Evolutionary conservation across 257 asterid genomes (phyloP), one percentile per base, ranked within the genome.

Genomic region (Solanum paucissectum): DNA sequence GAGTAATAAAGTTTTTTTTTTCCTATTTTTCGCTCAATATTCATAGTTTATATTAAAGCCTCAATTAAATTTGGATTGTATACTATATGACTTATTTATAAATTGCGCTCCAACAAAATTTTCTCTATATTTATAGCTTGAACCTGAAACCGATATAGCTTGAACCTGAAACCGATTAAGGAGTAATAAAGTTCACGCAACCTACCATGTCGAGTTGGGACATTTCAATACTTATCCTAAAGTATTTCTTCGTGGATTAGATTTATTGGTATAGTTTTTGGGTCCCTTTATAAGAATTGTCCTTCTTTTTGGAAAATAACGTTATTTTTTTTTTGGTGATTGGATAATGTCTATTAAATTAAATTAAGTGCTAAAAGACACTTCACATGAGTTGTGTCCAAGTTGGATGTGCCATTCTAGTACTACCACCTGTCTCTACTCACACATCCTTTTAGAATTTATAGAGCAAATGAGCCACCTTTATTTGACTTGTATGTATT

Each of bases 231-330:
- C 85, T 29, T 82, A 82, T 82, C 85, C 42, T 12, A 29, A 82
- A 46, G 69, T 29, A 82, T 82, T 58, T 81, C 85, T 12, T 82
- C 33, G 69, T 49, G 69, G 85, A 82, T 46, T 82, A 82, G 85
- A 82, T 82, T 82, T 46, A 38, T 82, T 49, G 9, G 25, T 81
- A 46, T 9, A 44, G 34, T 79, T 42, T 81, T 81, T 81, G 85
- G 85, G 85, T 20, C 69, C 85, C 85, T 29, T 71, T 79, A 10
- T 49, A 82, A 82, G 29, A n/a, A 20, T 82, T 49, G 20, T 49
- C 44, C 2, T 49, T 33, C 69, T 82, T 16, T 49, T 5, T 49
- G 3, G 32, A 81, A 27, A 25, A 46, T 18, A 49, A 32, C 29
- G 2, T 9, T 23, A 29, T 49, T 16, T 49, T 32, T 49, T 29